Percentiles rank a stretch among this genome's conserved stretches.
phyloP scores from a whole-genome alignment of 2,329 filamentous ascomycete genomes.

The Calonectria pauciramosa region DNA sequence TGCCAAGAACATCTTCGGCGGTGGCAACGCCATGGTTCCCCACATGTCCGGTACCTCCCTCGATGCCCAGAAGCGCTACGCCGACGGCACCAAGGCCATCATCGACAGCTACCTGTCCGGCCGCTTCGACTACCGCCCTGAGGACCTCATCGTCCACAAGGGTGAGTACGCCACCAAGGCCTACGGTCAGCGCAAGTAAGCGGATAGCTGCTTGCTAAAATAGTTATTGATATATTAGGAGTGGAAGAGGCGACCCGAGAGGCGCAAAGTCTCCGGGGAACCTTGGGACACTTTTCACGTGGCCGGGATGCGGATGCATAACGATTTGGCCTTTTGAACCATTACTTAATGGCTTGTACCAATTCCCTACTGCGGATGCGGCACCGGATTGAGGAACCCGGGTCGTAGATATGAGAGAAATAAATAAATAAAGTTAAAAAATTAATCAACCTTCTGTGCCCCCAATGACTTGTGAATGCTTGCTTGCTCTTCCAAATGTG shows the following conservation, averaged over 20 bases:
- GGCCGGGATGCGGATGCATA: slow-evolving; percentile 1
- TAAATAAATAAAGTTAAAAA: slow-evolving; percentile 19
- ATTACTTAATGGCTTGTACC: slow-evolving; percentile 3
- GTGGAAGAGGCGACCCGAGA: not conserved
- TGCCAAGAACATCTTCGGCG: slow-evolving; percentile 94
- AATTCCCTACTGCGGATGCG: slow-evolving; percentile 1
- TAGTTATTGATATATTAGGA: slow-evolving; percentile 11
- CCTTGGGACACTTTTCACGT: not conserved
- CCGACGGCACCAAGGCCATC: slow-evolving; percentile 89
- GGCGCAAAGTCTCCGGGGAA: not conserved
- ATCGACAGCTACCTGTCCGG: slow-evolving; percentile 92
- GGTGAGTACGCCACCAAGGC: slow-evolving; percentile 97
- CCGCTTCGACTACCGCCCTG: slow-evolving; percentile 85
- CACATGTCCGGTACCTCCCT: slow-evolving; percentile 99
- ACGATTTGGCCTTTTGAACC: not conserved
- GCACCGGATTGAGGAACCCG: slow-evolving; percentile 4
- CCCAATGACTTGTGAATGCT: not conserved
- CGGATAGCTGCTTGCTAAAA: slow-evolving; percentile 4
- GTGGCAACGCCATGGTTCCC: slow-evolving; percentile 98
- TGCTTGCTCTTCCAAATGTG: not conserved
- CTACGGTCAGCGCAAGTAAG: slow-evolving; percentile 78
- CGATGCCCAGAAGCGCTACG: slow-evolving; percentile 95
- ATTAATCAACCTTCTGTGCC: not conserved
- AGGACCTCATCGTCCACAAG: slow-evolving; percentile 91
- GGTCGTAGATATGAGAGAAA: slow-evolving; percentile 19